Conservation (phyloP, 495 filamentous ascomycete genomes). For the Penicillium canescens region DNA sequence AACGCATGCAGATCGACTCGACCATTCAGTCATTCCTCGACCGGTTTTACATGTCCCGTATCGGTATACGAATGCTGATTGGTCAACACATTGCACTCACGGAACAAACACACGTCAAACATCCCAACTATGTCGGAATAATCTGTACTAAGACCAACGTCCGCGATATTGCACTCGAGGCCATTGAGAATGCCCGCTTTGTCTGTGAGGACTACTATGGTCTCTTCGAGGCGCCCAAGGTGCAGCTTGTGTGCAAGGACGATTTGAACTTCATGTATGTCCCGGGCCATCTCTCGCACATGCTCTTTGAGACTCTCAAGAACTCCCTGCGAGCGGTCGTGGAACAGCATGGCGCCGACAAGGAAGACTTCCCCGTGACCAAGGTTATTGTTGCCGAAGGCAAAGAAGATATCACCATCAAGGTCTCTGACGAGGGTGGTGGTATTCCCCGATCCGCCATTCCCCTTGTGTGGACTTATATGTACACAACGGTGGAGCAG, state of each 20-base stretch:
- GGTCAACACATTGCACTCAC: slow-evolving; percentile 97
- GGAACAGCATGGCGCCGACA: slow-evolving; percentile 91
- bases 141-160: slow-evolving; percentile 99
- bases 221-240: slow-evolving; percentile 93
- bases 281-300: slow-evolving; percentile 94
- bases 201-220: slow-evolving; percentile 99
- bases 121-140: slow-evolving; percentile 94
- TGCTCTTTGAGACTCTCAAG: slow-evolving; percentile 99
- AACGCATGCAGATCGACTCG: slow-evolving; percentile 97
- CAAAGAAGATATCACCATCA: slow-evolving; percentile 98
- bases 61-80: slow-evolving; percentile 98
- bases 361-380: slow-evolving; percentile 92
- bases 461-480: slow-evolving; percentile 98
- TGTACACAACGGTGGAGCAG: slow-evolving; percentile 98
- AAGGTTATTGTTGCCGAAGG: slow-evolving; percentile 97
- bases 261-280: slow-evolving; percentile 99
- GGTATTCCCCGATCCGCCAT: slow-evolving; percentile 90
- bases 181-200: slow-evolving; percentile 96
- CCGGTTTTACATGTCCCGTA: slow-evolving; percentile 99
- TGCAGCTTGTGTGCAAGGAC: slow-evolving; percentile 92
- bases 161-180: slow-evolving; percentile 90
- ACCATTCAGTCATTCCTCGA: slow-evolving; percentile 96
- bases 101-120: slow-evolving; percentile 81
- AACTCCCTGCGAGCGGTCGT: slow-evolving; percentile 97
- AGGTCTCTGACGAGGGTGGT: slow-evolving; percentile 93